Percentiles rank a stretch among this genome's conserved stretches.
phyloP scores from a whole-genome alignment of 345 rosid genomes.

The Turritis glabra region DNA sequence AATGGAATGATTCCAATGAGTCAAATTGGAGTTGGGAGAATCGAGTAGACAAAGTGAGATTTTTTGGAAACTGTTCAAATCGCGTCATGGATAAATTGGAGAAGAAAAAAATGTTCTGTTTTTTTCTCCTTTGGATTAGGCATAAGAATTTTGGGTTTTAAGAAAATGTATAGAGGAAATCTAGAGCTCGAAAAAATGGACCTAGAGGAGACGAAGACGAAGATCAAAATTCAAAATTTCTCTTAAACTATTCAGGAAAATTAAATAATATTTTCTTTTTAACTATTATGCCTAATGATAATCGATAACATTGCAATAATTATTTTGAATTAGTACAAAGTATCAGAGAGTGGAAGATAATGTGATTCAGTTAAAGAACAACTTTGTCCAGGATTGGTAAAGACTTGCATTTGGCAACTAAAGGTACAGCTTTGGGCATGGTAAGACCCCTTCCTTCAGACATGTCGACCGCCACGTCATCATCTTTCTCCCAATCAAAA shows the following conservation, averaged over 20 bases:
- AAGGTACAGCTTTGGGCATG: slow-evolving; percentile 37
- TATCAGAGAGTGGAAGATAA: neutral
- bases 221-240: slow-evolving; percentile 10
- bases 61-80: slow-evolving; percentile 3
- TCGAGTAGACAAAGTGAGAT: slow-evolving; percentile 37
- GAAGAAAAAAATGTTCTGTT: slow-evolving; percentile 1
- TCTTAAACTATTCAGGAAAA: neutral
- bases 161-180: slow-evolving; percentile 15
- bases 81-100: neutral
- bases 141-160: slow-evolving; percentile 15
- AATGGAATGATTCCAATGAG: slow-evolving; percentile 41
- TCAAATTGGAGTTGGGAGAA: slow-evolving; percentile 57
- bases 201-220: neutral
- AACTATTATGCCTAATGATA: too few relatives aligned
- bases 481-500: slow-evolving; percentile 40
- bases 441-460: slow-evolving; percentile 36
- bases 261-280: neutral
- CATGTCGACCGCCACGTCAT: slow-evolving; percentile 40
- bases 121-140: slow-evolving; percentile 22
- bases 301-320: too few relatives aligned
- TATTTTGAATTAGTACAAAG: neutral
- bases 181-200: slow-evolving; percentile 16
- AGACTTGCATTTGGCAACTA: slow-evolving; percentile 36
- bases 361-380: neutral
- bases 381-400: slow-evolving; percentile 30